These are phyloP conservation scores for Epichloe sylvatica DNA, from an alignment of 2,329 filamentous ascomycete species.

Conservation along the genomic window DNA sequence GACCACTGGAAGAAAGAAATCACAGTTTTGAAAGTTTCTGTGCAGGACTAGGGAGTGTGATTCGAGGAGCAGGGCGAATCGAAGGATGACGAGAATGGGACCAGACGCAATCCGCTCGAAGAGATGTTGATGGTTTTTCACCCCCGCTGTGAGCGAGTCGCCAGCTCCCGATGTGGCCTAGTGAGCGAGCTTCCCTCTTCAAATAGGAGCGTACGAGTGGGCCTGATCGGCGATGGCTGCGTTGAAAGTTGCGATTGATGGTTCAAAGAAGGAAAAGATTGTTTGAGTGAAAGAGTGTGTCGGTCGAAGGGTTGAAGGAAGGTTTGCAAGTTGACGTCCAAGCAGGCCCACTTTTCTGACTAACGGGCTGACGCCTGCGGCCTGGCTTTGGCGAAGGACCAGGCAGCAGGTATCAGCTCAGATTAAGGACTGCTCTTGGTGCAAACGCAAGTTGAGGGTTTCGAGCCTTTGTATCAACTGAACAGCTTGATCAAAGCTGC, in stretches of 20 bases:
- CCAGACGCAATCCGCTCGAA: not conserved
- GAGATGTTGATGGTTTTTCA: not conserved
- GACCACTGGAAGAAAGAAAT: not conserved
- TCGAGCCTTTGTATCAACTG: not conserved
- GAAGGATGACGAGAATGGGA: not conserved
- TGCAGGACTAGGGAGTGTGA: not conserved
- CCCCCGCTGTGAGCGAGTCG: not conserved
- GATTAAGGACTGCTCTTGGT: too few species aligned
- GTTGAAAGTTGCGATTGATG: not conserved
- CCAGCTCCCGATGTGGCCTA: not conserved
- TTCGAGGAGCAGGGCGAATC: not conserved
- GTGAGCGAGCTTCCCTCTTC: not conserved
- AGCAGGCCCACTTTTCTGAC: constrained; percentile 1
- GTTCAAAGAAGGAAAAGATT: not conserved
- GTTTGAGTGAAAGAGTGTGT: not conserved
- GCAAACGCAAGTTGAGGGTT: too few species aligned
- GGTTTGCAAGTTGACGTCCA: constrained; percentile 11
- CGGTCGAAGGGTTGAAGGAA: not conserved
- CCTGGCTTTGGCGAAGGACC: not conserved
- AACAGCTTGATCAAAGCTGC: not conserved
- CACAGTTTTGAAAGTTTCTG: not conserved
- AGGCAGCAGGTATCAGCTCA: not conserved
- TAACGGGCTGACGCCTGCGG: not conserved
- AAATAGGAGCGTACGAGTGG: not conserved
- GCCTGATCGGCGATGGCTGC: not conserved